Base-by-base conservation (phyloP, 192 early-diverging fungal species). In the Phlyctochytrium planicorne region DNA sequence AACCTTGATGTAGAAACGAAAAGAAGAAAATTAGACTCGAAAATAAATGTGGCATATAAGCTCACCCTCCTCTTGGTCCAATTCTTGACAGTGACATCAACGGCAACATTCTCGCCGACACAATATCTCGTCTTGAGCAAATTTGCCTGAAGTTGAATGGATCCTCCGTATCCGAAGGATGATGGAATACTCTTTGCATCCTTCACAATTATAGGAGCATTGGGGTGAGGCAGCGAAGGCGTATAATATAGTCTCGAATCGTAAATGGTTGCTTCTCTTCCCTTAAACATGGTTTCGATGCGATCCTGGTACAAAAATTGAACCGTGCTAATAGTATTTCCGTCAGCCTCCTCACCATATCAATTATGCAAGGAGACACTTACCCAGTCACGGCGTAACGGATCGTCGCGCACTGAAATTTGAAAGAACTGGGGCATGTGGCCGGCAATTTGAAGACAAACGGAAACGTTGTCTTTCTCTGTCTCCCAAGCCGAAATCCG, bases 381-480 rank as follows among this genome's bases (percentile, higher is more conserved):
- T 47, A 47, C 40, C 10, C 40, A 47, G 40, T 47, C 40, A 47
- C 40, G 20, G 20, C 10, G 40, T 47, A 47, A 6, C 20, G 6
- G 6, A 47, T 14, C 10, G 10, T 47, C 20, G 40, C 40, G 10
- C 6, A 14, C 20, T 47, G 40, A 20, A 47, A 47, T 47, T 20
- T 6, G 40, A 47, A 47, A 14, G 40, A 47, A 20, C 40, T 47
- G 6, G 40, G 40, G 6, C 10, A 6, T 14, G 6, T 20, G 40
- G 6, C 20, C 10, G 40, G 40, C 6, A 47, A 14, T 20, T 47
- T 47, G 40, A 47, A 47, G 6, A 47, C 10, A 20, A 47, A 47
- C 40, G 40, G 40, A 47, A 47, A 47, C 40, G 40, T 47, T 47
- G 40, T 47, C 40, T 47, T 47, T 47, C 40, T 47, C 40, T 47